Base-by-base conservation (phyloP, 2,329 filamentous ascomycete species). In the Verticillium klebahnii region DNA sequence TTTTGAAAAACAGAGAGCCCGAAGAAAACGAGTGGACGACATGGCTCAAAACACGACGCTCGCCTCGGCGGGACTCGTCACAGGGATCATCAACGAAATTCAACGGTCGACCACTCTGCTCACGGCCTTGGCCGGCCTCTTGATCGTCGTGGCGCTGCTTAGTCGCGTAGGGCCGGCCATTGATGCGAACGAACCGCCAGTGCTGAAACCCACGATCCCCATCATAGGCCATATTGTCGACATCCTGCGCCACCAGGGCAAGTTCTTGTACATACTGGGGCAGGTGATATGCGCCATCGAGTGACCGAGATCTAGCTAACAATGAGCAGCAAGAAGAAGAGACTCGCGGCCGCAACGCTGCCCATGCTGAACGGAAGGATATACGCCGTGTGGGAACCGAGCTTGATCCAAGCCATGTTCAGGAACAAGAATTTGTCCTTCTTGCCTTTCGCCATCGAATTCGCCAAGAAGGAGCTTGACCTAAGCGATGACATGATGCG, bases 161-260 rank as follows among this genome's bases (percentile, higher is more conserved):
- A 40, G 14, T 40, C 37, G 6, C 2, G 15, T 40, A 17, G 14
- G 37, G 6, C 37, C 37, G 37, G 6, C 50, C n/a, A 36, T 72
- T 3, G 71, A 75, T 52, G 68, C 71, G 5, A 68, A 71, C 56
- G 80, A 83, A 62, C 80, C 81, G 9, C 78, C 79, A 5, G 60
- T 75, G 1, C 40, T 81, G 39, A 73, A 73, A 32, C 70, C 77
- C 4, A 69, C 58, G n/a, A 71, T 83, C 32, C 81, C 81, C 0
- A 69, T 78, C 39, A 66, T 82, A 50, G 81, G 81, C 1, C 81
- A 83, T 63, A 69, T 82, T 29, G 66, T 83, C 34, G 76, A 77
- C 8, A 72, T 82, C 67, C 66, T 80, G 31, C 64, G 69, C 58
- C 67, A 72, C 56, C 72, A 76, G 59, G 68, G 71, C 6, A 40